Conservation (phyloP, 1,139 yeast genomes). For the Candida labiduridarum region DNA sequence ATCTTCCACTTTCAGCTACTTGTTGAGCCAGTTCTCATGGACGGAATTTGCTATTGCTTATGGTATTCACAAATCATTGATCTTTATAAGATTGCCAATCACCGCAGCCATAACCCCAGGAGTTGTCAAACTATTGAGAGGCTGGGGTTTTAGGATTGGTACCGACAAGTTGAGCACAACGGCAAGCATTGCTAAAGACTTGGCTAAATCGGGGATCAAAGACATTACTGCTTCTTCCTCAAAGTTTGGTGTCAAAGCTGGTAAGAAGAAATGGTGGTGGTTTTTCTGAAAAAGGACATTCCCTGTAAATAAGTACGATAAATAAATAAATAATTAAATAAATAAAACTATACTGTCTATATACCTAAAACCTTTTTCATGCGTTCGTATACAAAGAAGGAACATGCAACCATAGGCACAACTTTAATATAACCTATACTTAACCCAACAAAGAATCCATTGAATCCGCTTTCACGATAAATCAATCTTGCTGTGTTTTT, state of each 20-base stretch:
- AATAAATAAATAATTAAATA: slow-evolving; percentile 3
- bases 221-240: slow-evolving; percentile 43
- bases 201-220: slow-evolving; percentile 19
- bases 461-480: slow-evolving; percentile 69
- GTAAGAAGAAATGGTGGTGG: slow-evolving; percentile 59
- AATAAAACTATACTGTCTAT: slow-evolving; percentile 18
- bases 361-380: slow-evolving; percentile 71
- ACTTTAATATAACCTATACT: slow-evolving; percentile 95
- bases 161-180: slow-evolving; percentile 42
- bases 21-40: slow-evolving; percentile 42
- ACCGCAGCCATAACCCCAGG: slow-evolving; percentile 93
- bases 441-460: slow-evolving; percentile 91
- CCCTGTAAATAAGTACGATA: slow-evolving; percentile 8
- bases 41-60: slow-evolving; percentile 87
- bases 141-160: slow-evolving; percentile 84
- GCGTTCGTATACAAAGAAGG: slow-evolving; percentile 91
- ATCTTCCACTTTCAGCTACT: slow-evolving; percentile 6
- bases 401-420: slow-evolving; percentile 96
- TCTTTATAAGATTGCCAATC: slow-evolving; percentile 80
- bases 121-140: slow-evolving; percentile 63
- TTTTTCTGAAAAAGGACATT: slow-evolving; percentile 43
- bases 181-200: slow-evolving; percentile 27
- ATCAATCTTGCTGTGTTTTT: slow-evolving; percentile 58
- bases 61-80: slow-evolving; percentile 86
- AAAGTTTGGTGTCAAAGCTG: slow-evolving; percentile 57